Evolutionary conservation across 768 basidiomycete genomes (phyloP), one percentile per base, ranked within the genome.

Genomic region (Pluteus cervinus): DNA sequence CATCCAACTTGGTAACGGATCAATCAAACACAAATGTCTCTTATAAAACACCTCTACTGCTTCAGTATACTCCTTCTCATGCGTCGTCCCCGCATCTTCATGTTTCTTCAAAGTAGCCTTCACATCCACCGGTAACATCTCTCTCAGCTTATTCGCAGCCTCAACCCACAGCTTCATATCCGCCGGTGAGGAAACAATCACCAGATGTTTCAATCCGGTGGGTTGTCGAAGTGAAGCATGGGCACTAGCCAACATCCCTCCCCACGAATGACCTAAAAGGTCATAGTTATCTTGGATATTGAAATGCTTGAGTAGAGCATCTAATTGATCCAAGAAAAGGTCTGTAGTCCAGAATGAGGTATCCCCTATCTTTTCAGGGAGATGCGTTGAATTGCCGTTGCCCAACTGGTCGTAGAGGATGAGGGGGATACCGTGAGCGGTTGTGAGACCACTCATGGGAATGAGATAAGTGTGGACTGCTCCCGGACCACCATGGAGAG

Each of bases 361-460:
- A 2, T 52, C 54, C n/a, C n/a, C n/a, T n/a, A n/a, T n/a, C 39
- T 67, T 71, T 33, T 69, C 62, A 12, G 50, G 63, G 26, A 74
- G 59, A 47, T 71, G 73, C 9, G 73, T 69, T 5, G 75, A 77
- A n/a, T 46, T 55, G n/a, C 71, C 73, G 41, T 61, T 68, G 11
- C 76, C 76, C 24, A 78, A 39, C 43, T 79, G 77, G 47, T 76
- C 73, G 50, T 78, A 77, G 33, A 77, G 54, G 31, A 79, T 53
- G 48, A 76, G 62, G 21, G 74, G 71, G 29, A 63, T 64, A 37
- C 43, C 35, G 41, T 56, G 43, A 16, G 51, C 52, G 9, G 46
- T 42, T 17, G 60, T 48, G 30, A 74, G 60, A 33, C 68, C 65
- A 29, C 59, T 50, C 44, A 68, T 43, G n/a, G 62, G 47, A 22